Conservation (phyloP, 768 basidiomycete genomes). For the Russula sp. region DNA sequence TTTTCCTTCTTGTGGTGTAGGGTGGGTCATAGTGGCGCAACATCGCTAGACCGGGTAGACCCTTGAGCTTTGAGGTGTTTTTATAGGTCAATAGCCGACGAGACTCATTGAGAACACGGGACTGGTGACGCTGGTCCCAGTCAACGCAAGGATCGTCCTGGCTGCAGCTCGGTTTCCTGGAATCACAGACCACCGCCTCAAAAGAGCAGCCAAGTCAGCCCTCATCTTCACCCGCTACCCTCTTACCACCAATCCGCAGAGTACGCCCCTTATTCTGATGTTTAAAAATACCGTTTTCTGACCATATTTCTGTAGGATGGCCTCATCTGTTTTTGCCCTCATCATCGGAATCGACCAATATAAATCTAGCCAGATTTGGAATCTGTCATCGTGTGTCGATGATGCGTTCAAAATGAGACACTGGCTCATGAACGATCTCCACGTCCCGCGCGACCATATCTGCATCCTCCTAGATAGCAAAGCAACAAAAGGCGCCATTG, state of each 20-base stretch:
- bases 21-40: constrained; percentile 1
- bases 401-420: constrained; percentile 54
- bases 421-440: constrained; percentile 52
- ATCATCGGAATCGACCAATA: constrained; percentile 67
- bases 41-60: not conserved
- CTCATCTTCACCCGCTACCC: constrained; percentile 2
- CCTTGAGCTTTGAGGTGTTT: not conserved
- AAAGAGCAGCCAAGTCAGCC: constrained; percentile 6
- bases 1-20: constrained; percentile 11
- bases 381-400: constrained; percentile 57
- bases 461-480: constrained; percentile 49
- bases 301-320: constrained; percentile 29
- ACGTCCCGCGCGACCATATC: constrained; percentile 54
- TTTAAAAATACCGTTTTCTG: not conserved
- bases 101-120: constrained; percentile 17
- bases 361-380: constrained; percentile 55
- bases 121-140: constrained; percentile 1
- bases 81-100: constrained; percentile 7
- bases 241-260: not conserved
- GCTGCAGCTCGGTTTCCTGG: not conserved
- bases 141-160: not conserved
- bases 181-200: not conserved
- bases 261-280: constrained; percentile 1
- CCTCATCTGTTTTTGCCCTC: constrained; percentile 51
- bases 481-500: constrained; percentile 57